Conservation (phyloP, 2,329 filamentous ascomycete genomes). For the Penicillium olsonii region DNA sequence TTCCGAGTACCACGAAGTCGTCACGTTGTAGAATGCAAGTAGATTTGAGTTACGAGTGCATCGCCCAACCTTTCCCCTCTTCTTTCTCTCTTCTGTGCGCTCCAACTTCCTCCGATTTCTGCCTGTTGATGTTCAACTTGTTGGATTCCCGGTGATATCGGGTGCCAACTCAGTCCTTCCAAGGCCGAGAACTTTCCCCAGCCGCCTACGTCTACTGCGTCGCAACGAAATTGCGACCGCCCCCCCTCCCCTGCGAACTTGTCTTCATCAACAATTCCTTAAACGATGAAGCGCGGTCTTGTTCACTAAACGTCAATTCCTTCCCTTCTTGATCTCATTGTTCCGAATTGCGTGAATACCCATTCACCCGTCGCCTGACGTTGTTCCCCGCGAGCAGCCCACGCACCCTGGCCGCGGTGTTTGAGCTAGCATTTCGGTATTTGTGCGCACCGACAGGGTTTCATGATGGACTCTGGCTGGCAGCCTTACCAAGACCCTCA, state of each 20-base stretch:
- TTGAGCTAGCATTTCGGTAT: constrained; percentile 21
- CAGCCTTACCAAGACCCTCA: constrained; percentile 66
- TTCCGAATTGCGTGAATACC: constrained; percentile 21
- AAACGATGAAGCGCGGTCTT: constrained; percentile 29
- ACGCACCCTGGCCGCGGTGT: constrained; percentile 33
- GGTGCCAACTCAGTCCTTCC: constrained; percentile 12
- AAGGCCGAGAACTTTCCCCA: constrained; percentile 8
- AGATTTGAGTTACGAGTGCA: background rate
- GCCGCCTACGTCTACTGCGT: constrained; percentile 14
- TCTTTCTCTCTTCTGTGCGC: background rate
- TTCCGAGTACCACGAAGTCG: background rate
- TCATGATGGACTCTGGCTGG: constrained; percentile 61
- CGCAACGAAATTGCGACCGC: constrained; percentile 18
- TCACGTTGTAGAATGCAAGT: background rate
- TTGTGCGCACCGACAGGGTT: constrained; percentile 16
- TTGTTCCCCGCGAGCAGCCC: constrained; percentile 27
- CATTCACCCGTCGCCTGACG: constrained; percentile 26
- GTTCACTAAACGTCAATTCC: constrained; percentile 25
- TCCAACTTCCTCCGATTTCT: background rate
- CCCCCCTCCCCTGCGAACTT: constrained; percentile 16
- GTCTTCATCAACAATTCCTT: constrained; percentile 14
- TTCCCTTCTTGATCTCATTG: constrained; percentile 12
- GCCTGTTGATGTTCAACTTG: constrained; percentile 1
- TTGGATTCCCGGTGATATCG: constrained; percentile 1
- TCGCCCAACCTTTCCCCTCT: constrained; percentile 1